phyloP scores from a whole-genome alignment of 1,284 basidiomycete species.

The Naganishia liquefaciens region DNA sequence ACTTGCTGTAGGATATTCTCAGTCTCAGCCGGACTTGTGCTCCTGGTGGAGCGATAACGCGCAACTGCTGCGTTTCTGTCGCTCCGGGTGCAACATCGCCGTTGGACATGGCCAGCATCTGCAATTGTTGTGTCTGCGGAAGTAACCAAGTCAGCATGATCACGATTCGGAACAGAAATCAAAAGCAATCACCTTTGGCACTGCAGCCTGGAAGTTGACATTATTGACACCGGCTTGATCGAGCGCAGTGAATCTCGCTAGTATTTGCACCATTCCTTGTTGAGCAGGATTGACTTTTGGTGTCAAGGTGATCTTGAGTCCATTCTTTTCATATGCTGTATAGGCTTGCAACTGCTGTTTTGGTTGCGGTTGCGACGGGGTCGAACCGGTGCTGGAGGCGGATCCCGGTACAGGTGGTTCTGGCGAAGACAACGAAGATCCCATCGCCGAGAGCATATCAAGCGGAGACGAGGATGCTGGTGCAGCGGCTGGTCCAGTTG shows the following conservation, averaged over 20 bases:
- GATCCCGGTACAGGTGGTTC: constrained; percentile 24
- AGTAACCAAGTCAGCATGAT: neutral
- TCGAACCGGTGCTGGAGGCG: constrained; percentile 26
- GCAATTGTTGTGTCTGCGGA: constrained; percentile 85
- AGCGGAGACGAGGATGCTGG: constrained; percentile 32
- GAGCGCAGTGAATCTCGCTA: constrained; percentile 79
- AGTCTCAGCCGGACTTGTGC: constrained; percentile 80
- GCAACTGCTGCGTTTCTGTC: constrained; percentile 91
- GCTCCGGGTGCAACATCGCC: constrained; percentile 72
- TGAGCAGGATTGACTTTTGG: constrained; percentile 75
- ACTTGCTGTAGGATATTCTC: constrained; percentile 73
- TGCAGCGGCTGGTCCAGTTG: constrained; percentile 35
- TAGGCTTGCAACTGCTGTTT: constrained; percentile 63
- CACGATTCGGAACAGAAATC: neutral
- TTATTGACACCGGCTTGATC: constrained; percentile 61
- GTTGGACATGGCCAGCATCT: constrained; percentile 97
- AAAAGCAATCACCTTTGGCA: constrained; percentile 74
- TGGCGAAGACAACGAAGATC: constrained; percentile 44
- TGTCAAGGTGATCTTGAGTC: constrained; percentile 83
- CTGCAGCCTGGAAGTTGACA: constrained; percentile 94
- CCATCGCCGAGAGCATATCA: constrained; percentile 34
- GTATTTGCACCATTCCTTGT: constrained; percentile 84
- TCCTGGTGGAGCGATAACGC: constrained; percentile 81
- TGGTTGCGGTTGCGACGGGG: constrained; percentile 36
- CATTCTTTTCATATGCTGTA: constrained; percentile 87